phyloP scores from a whole-genome alignment of 2,329 filamentous ascomycete species.

The Diaporthe citriasiana region DNA sequence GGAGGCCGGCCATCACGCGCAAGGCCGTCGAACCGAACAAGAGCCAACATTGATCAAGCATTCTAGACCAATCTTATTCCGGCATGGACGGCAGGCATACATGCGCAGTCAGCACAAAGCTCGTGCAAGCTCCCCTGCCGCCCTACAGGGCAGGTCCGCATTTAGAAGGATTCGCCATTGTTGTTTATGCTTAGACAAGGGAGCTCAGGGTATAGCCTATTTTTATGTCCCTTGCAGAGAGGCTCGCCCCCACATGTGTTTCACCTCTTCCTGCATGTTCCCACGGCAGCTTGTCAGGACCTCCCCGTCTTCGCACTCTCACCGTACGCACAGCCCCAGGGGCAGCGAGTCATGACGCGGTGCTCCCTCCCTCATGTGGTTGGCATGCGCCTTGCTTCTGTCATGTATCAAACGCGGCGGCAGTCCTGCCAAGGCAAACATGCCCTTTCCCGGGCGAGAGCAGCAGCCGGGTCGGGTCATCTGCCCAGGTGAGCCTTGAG shows the following conservation, averaged over 20 bases:
- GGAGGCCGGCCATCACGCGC: too few relatives aligned
- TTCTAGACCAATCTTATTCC: conserved; percentile 11
- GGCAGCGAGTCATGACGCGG: conserved; percentile 23
- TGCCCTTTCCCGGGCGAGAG: not conserved
- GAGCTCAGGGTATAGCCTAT: conserved; percentile 19
- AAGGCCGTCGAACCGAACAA: not conserved
- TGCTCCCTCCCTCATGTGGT: conserved; percentile 22
- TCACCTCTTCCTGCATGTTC: conserved; percentile 13
- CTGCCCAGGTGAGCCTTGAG: conserved; percentile 1
- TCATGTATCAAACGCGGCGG: conserved; percentile 30
- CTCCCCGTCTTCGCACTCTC: conserved; percentile 12
- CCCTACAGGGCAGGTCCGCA: conserved; percentile 30
- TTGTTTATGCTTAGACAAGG: conserved; percentile 32
- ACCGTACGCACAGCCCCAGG: conserved; percentile 30
- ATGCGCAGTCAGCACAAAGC: not conserved
- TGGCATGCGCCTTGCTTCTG: conserved; percentile 15
- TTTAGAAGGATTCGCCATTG: conserved; percentile 23
- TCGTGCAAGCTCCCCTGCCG: conserved; percentile 26
- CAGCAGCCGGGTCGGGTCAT: conserved; percentile 1
- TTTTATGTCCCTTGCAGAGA: conserved; percentile 15
- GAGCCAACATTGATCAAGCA: not conserved
- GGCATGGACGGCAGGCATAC: not conserved
- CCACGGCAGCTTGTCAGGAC: conserved; percentile 26
- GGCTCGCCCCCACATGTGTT: conserved; percentile 20
- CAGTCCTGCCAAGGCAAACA: conserved; percentile 21